Base-by-base conservation (phyloP, 768 basidiomycete genomes). In the Mycena kentingensis region DNA sequence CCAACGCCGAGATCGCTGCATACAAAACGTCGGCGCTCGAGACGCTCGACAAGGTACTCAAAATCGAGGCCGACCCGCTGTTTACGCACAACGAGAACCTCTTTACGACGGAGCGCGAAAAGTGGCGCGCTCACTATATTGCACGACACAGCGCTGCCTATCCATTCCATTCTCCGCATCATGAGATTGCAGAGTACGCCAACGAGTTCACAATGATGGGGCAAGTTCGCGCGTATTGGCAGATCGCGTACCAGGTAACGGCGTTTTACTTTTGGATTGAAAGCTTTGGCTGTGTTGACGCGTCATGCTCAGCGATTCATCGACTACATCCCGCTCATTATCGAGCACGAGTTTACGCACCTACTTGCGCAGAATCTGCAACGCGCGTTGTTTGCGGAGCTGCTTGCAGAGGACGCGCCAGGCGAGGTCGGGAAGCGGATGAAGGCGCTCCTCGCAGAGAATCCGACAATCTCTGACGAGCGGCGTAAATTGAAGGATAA, bases 181-280 rank as follows among this genome's bases (percentile, higher is more conserved):
- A 8, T 7, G 44, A 52, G 35, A 43, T 19, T 21, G 55, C 39
- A 8, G 41, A 31, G 22, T 65, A 58, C 32, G 29, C 12, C 12
- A 68, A 71, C 0, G 80, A 77, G 51, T 52, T 82, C 28, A 38
- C 52, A 4, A 67, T 79, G 27, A 74, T 76, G 73, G 70, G 77
- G 0, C 75, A 79, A 16, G 73, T 78, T 0, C 68, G 71, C 0
- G 78, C 75, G 21, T 81, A 78, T 49, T 80, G 71, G 63, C 71
- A 75, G 26, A 67, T 79, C 1, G 71, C 76, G n/a, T 77, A 69
- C 65, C 77, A 77, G 71, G 77, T 51, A 5, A n/a, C n/a, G n/a
- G n/a, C 8, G 41, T 42, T 25, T 27, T 38, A 16, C 42, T 48
- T 41, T 73, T 45, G 6, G n/a, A 32, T 12, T 31, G 16, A 21